Evolutionary conservation across 2,329 filamentous ascomycete species (phyloP), one percentile per base, ranked within the genome.

Genomic region (Exophiala sp.): DNA sequence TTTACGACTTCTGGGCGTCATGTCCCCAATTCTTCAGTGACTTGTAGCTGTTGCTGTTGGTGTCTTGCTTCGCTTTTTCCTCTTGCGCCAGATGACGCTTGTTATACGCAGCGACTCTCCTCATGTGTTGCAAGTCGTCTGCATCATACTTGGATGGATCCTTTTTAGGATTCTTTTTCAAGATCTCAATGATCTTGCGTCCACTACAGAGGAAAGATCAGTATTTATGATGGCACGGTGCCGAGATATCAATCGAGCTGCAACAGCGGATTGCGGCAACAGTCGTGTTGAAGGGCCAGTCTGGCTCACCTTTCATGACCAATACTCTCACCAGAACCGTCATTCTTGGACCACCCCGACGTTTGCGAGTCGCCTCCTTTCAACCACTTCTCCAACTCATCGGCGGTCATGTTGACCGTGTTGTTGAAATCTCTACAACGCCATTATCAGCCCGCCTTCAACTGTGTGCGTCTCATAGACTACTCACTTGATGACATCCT

Each of bases 61-160:
- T 80, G 59, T 84, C 72, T 52, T 75, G 70, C 62, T 85, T 84
- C 33, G 74, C 75, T 57, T 75, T 78, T 52, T 78, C 75, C 66
- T 87, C 84, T 62, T 86, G 83, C 0, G 83, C 84, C 0, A 88
- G 70, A 69, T 87, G 84, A 3, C 83, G 74, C 65, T 87, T 87
- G 65, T 80, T 84, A 58, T 86, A 86, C 0, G 82, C 75, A 0
- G 85, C 83, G 0, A 86, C 84, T 59, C 77, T 79, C 45, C 82
- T 74, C 81, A 85, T 85, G 58, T 85, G 84, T 44, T 75, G 68
- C 16, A 86, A 68, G 50, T 81, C 77, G 1, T 77, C 72, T 2
- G 84, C 75, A 0, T 78, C 77, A 65, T 87, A 87, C 53, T 78
- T 75, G 5, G 75, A 73, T 0, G 77, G 72, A 6, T 81, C 72